Conservation (phyloP, 768 basidiomycete genomes). For the Pleurotus tuber-regium region DNA sequence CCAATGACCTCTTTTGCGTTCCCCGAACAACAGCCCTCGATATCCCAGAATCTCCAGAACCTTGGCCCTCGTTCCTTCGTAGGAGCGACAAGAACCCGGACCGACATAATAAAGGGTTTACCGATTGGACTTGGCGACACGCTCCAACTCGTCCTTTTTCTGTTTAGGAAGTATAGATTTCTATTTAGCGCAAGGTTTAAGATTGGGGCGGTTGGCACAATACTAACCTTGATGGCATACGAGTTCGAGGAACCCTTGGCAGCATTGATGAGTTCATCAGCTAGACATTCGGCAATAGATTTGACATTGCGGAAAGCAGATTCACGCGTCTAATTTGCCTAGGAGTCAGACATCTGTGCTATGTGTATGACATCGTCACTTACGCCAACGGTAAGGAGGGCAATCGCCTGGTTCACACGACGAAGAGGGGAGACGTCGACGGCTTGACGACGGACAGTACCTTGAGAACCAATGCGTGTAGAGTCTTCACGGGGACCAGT, state of each 20-base stretch:
- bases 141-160: conserved; percentile 99
- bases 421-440: conserved; percentile 99
- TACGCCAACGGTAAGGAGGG: conserved; percentile 95
- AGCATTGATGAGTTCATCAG: conserved; percentile 99
- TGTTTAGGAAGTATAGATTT: conserved; percentile 26
- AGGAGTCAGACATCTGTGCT: neutral
- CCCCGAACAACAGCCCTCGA: neutral
- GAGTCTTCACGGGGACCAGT: conserved; percentile 99
- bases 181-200: neutral
- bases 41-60: neutral
- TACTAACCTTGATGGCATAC: conserved; percentile 93
- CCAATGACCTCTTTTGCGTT: neutral
- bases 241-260: conserved; percentile 99
- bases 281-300: conserved; percentile 97
- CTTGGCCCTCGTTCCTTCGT: neutral
- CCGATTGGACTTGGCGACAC: conserved; percentile 99
- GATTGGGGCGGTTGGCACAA: neutral
- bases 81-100: neutral
- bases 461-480: conserved; percentile 99
- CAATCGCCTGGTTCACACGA: conserved; percentile 95
- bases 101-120: conserved; percentile 38
- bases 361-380: conserved; percentile 26
- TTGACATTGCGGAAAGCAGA: conserved; percentile 99
- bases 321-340: conserved; percentile 79
- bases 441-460: conserved; percentile 98